A percentile compares a stretch with the other conserved stretches of the same genome.
Evolutionary conservation across 2,329 filamentous ascomycete species (phyloP).

Genomic region (Fusarium graminum): DNA sequence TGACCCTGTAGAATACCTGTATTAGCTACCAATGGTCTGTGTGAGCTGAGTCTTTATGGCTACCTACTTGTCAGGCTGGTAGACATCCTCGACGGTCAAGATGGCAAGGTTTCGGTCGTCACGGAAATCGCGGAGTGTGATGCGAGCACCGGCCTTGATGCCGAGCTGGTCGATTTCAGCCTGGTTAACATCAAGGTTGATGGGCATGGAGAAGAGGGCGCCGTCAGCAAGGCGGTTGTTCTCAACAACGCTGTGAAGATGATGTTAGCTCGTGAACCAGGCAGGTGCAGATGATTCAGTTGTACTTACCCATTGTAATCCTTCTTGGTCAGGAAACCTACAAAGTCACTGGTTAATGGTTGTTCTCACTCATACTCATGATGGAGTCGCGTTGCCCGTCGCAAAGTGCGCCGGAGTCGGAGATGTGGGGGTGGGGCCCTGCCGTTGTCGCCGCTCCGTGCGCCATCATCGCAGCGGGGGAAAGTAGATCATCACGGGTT

Average conservation of each 20-base stretch:
- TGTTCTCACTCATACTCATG: conserved; percentile 16
- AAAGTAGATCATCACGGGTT: conserved; percentile 1
- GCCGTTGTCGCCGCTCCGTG: conserved; percentile 26
- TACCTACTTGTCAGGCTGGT: conserved; percentile 91
- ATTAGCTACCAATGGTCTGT: conserved; percentile 36
- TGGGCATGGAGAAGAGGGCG: conserved; percentile 95
- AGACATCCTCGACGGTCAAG: conserved; percentile 94
- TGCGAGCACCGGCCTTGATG: conserved; percentile 82
- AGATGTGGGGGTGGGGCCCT: conserved; percentile 47
- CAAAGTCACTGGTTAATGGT: conserved; percentile 33
- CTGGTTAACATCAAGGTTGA: conserved; percentile 88
- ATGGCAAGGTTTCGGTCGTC: conserved; percentile 98
- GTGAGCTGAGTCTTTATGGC: not conserved
- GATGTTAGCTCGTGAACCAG: conserved; percentile 46
- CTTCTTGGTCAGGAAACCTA: conserved; percentile 96
- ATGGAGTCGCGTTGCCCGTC: conserved; percentile 7
- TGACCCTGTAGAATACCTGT: conserved; percentile 66
- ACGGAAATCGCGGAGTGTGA: conserved; percentile 93
- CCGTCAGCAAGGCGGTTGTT: conserved; percentile 89
- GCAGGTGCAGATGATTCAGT: not conserved
- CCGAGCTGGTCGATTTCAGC: conserved; percentile 79
- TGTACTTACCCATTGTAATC: conserved; percentile 88
- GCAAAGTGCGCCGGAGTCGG: conserved; percentile 26
- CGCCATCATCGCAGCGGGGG: conserved; percentile 34
- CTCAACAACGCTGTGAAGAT: conserved; percentile 79